These are phyloP conservation scores for Coniochaeta hoffmannii DNA, from an alignment of 2,329 filamentous ascomycete species.

Conservation along the genomic window DNA sequence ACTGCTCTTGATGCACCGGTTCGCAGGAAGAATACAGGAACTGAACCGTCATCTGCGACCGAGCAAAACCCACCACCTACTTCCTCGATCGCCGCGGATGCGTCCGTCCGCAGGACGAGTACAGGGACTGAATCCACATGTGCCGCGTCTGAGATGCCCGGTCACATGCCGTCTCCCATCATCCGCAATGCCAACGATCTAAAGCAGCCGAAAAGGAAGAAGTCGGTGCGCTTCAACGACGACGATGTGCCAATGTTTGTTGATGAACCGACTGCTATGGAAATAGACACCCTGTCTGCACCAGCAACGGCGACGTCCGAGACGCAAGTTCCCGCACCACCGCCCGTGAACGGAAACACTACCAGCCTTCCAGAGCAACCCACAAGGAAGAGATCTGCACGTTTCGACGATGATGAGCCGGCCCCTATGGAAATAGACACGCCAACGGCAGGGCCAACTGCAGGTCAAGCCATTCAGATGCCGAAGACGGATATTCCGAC, in stretches of 20 bases:
- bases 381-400: no score
- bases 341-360: no score
- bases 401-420: no score
- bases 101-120: background rate
- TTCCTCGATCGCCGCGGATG: no score
- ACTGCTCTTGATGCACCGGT: background rate
- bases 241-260: background rate
- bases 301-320: no score
- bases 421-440: background rate
- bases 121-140: background rate
- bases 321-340: no score
- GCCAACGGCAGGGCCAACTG: background rate
- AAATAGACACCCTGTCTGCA: no score
- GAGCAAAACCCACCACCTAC: no score
- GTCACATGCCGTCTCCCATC: background rate
- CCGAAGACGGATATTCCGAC: background rate
- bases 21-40: background rate
- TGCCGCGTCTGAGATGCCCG: background rate
- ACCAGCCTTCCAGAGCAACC: no score
- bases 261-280: background rate
- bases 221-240: background rate
- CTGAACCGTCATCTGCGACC: background rate
- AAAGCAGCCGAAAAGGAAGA: background rate
- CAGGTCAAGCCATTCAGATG: background rate
- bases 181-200: background rate